Evolutionary conservation across 495 filamentous ascomycete genomes (phyloP).

Genomic region (Neurospora cerealis): DNA sequence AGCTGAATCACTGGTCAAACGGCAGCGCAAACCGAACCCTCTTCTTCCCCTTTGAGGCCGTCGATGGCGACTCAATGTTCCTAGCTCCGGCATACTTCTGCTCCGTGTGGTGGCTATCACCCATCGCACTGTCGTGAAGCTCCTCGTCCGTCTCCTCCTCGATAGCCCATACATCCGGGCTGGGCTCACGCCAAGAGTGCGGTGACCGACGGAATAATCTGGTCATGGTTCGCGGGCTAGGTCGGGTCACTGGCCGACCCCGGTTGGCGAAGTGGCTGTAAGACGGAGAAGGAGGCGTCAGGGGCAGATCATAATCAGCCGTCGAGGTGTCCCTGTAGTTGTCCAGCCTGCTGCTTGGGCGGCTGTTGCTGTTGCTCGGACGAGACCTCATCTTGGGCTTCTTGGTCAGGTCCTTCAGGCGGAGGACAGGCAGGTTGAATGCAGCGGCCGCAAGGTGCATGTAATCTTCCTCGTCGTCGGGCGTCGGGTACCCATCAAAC

Average conservation of each 20-base stretch:
- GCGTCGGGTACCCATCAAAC: constrained; percentile 12
- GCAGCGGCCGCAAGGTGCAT: constrained; percentile 22
- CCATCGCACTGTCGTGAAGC: constrained; percentile 23
- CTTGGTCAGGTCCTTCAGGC: constrained; percentile 13
- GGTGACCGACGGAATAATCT: constrained; percentile 22
- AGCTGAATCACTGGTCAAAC: constrained; percentile 10
- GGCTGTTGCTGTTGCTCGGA: constrained; percentile 1
- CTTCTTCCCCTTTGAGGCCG: constrained; percentile 39
- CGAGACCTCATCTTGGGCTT: constrained; percentile 6
- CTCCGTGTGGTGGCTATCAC: constrained; percentile 14
- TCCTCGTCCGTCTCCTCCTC: constrained; percentile 40
- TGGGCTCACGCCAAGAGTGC: constrained; percentile 41
- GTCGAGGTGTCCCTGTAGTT: not conserved
- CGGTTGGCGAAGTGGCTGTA: not conserved
- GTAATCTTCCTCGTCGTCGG: constrained; percentile 30
- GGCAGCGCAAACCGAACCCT: constrained; percentile 41
- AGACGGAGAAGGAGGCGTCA: not conserved
- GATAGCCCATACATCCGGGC: constrained; percentile 42
- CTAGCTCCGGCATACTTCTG: constrained; percentile 6
- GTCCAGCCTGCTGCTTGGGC: not conserved
- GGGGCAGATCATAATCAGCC: not conserved
- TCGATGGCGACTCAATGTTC: constrained; percentile 25
- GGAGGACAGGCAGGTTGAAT: constrained; percentile 11
- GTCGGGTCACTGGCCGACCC: constrained; percentile 3
- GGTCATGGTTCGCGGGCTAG: not conserved